These are phyloP conservation scores for Globisporangium echinulatum DNA, from an alignment of 352 stramenopile species.

Conservation along the genomic window DNA sequence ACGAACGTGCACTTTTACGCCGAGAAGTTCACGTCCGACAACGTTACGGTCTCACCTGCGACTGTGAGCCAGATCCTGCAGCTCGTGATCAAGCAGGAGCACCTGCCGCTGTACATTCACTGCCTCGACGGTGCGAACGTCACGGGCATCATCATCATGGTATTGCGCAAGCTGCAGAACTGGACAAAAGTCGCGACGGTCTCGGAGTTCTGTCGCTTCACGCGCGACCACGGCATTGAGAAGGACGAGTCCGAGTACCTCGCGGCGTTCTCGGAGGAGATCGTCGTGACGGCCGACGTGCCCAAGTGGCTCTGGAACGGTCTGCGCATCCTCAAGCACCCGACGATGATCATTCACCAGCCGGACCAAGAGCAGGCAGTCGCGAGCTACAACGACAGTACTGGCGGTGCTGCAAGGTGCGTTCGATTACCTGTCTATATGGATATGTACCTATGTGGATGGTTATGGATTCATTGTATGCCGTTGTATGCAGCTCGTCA, in stretches of 20 bases:
- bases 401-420: conserved; percentile 18
- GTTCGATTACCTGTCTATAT: neutral
- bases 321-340: conserved; percentile 74
- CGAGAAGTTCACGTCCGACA: conserved; percentile 86
- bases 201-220: conserved; percentile 83
- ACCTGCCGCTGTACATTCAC: conserved; percentile 81
- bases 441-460: neutral
- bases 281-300: conserved; percentile 66
- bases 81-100: conserved; percentile 67
- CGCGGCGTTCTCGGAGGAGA: conserved; percentile 74
- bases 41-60: conserved; percentile 73
- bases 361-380: conserved; percentile 49
- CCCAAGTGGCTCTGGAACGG: conserved; percentile 84
- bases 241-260: conserved; percentile 86
- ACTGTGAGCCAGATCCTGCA: conserved; percentile 74
- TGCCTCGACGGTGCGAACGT: conserved; percentile 86
- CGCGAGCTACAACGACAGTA: conserved; percentile 25
- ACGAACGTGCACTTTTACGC: conserved; percentile 72
- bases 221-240: conserved; percentile 78
- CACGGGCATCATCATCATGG: conserved; percentile 84
- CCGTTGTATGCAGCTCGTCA: conserved; percentile 17
- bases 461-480: neutral
- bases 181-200: conserved; percentile 82
- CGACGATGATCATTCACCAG: conserved; percentile 83
- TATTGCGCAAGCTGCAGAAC: conserved; percentile 83